Evolutionary conservation across 208 protist genomes (phyloP).

Genomic region (Crithidia expoeki): DNA sequence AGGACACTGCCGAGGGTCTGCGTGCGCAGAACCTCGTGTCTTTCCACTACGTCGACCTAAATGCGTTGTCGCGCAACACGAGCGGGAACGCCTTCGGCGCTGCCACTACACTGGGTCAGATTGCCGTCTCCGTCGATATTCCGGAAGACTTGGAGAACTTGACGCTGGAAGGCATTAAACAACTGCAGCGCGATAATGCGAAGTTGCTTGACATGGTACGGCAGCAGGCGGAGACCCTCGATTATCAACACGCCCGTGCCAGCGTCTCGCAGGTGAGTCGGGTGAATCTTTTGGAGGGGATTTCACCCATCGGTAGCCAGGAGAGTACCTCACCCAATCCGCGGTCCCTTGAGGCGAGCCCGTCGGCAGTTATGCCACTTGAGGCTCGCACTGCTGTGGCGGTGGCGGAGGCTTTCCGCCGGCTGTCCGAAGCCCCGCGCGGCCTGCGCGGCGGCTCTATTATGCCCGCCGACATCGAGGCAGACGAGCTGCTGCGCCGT

Average conservation of each 20-base stretch:
- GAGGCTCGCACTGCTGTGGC: slow-evolving; percentile 9
- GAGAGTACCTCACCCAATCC: slow-evolving; percentile 37
- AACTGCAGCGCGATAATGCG: slow-evolving; percentile 62
- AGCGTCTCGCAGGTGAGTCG: slow-evolving; percentile 30
- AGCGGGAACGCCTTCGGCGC: slow-evolving; percentile 16
- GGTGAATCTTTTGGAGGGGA: slow-evolving; percentile 20
- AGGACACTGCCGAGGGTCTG: slow-evolving; percentile 7
- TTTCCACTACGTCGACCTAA: slow-evolving; percentile 80
- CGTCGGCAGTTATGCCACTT: slow-evolving; percentile 19
- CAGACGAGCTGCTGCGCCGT: slow-evolving; percentile 34
- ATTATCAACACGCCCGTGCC: slow-evolving; percentile 54
- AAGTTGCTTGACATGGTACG: slow-evolving; percentile 69
- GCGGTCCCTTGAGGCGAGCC: slow-evolving; percentile 22
- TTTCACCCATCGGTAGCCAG: slow-evolving; percentile 35
- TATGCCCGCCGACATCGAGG: slow-evolving; percentile 44
- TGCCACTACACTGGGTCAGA: slow-evolving; percentile 48
- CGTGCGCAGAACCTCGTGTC: slow-evolving; percentile 52
- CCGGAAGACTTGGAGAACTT: slow-evolving; percentile 35
- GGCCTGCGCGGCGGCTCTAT: slow-evolving; percentile 35
- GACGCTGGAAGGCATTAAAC: slow-evolving; percentile 51
- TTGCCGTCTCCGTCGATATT: slow-evolving; percentile 47
- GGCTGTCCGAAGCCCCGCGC: slow-evolving; percentile 37
- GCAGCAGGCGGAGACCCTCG: slow-evolving; percentile 52
- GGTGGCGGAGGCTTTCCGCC: slow-evolving; percentile 41
- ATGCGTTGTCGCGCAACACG: slow-evolving; percentile 49